A percentile compares a stretch with the other conserved stretches of the same genome.
phyloP scores from a whole-genome alignment of 2,329 filamentous ascomycete genomes.

The Neoarthrinium moseri region DNA sequence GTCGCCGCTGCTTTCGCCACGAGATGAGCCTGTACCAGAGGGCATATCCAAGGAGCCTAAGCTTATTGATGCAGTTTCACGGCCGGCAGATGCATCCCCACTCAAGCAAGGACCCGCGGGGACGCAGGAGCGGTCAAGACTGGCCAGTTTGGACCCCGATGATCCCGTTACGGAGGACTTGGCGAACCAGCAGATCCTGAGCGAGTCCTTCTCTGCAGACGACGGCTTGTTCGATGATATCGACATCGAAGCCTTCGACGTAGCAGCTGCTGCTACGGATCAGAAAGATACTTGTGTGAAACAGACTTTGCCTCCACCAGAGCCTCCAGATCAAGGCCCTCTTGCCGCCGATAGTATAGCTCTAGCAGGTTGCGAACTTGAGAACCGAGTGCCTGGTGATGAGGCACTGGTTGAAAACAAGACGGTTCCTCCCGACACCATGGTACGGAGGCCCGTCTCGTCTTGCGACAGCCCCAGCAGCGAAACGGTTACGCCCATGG shows the following conservation, averaged over 20 bases:
- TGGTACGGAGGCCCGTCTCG: no score
- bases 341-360: no score
- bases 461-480: no score
- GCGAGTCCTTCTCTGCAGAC: conserved; percentile 10
- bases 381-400: no score
- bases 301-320: not conserved
- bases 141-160: not conserved
- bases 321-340: not conserved
- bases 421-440: no score
- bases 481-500: no score
- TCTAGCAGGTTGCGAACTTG: no score
- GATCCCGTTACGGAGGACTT: not conserved
- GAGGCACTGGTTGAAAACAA: no score
- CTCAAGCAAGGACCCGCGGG: not conserved
- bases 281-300: not conserved
- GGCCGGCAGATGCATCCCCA: not conserved
- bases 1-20: not conserved
- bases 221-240: conserved; percentile 10
- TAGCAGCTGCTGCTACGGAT: not conserved
- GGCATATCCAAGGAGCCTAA: not conserved
- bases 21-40: not conserved
- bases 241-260: conserved; percentile 2
- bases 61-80: not conserved
- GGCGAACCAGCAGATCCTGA: conserved; percentile 2
- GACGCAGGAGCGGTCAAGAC: not conserved